Evolutionary conservation across 495 filamentous ascomycete genomes (phyloP).

Genomic region (Elasticomyces elasticus): DNA sequence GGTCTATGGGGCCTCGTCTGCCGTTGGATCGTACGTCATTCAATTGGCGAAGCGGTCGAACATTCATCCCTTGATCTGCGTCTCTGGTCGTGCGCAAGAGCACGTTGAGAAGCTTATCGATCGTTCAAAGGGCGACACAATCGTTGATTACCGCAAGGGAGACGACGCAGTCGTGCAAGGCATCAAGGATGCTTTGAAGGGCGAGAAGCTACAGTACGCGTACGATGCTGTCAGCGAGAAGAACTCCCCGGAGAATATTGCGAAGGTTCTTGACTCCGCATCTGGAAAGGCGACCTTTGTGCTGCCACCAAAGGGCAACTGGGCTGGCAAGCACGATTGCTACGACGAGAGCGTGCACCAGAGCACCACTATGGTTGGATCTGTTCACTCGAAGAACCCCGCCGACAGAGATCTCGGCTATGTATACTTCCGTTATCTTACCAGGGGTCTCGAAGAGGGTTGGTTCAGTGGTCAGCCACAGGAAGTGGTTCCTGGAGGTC

Average conservation of each 20-base stretch:
- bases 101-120: slow-evolving; percentile 55
- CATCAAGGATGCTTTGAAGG: slow-evolving; percentile 40
- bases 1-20: slow-evolving; percentile 57
- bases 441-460: slow-evolving; percentile 40
- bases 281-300: slow-evolving; percentile 47
- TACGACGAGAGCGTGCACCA: slow-evolving; percentile 23
- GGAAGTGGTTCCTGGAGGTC: slow-evolving; percentile 49
- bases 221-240: slow-evolving; percentile 53
- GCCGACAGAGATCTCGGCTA: slow-evolving; percentile 46
- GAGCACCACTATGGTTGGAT: slow-evolving; percentile 37
- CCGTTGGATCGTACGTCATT: slow-evolving; percentile 59
- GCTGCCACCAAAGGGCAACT: slow-evolving; percentile 30
- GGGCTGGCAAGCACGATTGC: slow-evolving; percentile 19
- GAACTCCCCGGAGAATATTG: slow-evolving; percentile 40
- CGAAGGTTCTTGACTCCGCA: slow-evolving; percentile 35
- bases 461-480: slow-evolving; percentile 55
- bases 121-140: slow-evolving; percentile 51
- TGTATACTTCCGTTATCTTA: slow-evolving; percentile 23
- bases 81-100: slow-evolving; percentile 50
- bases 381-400: slow-evolving; percentile 34
- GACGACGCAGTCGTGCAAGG: slow-evolving; percentile 43
- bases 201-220: slow-evolving; percentile 35
- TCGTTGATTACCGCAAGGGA: slow-evolving; percentile 62
- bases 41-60: slow-evolving; percentile 57
- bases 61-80: slow-evolving; percentile 62